phyloP scores from a whole-genome alignment of 768 basidiomycete genomes.

The Suillus brevipes region DNA sequence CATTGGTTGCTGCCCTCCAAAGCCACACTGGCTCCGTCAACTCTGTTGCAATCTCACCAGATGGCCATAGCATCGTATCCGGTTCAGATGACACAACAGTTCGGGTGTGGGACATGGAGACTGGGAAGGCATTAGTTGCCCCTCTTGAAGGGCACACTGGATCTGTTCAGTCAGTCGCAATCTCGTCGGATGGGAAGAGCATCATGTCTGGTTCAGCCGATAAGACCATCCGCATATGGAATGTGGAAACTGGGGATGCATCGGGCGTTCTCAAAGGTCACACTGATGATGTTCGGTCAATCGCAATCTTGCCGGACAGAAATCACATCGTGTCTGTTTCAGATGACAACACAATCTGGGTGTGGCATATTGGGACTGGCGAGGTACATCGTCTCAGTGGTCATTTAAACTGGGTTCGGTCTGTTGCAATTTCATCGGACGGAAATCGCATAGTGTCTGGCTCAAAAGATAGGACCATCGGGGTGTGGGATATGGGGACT shows the following conservation, averaged over 20 bases:
- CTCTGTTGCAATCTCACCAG: slow-evolving; percentile 6
- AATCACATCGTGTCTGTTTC: background rate
- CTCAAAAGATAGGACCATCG: too few species aligned
- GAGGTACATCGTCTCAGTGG: background rate
- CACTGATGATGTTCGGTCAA: background rate
- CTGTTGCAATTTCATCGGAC: background rate
- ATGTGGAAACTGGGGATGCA: background rate
- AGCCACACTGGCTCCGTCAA: background rate
- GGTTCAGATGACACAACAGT: slow-evolving; percentile 5
- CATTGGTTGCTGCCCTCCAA: background rate
- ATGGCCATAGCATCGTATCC: slow-evolving; percentile 1
- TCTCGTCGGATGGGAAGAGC: background rate
- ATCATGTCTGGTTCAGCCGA: background rate
- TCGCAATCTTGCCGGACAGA: background rate
- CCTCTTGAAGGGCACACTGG: background rate
- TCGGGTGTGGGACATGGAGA: slow-evolving; percentile 2
- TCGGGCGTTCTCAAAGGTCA: background rate
- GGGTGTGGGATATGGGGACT: background rate
- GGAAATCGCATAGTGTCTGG: background rate
- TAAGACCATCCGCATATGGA: background rate
- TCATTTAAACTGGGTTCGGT: background rate
- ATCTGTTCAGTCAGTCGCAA: background rate
- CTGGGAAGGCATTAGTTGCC: background rate
- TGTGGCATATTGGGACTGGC: background rate
- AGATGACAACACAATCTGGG: background rate